Base-by-base conservation (phyloP, 345 rosid species). In the Salix viminalis region DNA sequence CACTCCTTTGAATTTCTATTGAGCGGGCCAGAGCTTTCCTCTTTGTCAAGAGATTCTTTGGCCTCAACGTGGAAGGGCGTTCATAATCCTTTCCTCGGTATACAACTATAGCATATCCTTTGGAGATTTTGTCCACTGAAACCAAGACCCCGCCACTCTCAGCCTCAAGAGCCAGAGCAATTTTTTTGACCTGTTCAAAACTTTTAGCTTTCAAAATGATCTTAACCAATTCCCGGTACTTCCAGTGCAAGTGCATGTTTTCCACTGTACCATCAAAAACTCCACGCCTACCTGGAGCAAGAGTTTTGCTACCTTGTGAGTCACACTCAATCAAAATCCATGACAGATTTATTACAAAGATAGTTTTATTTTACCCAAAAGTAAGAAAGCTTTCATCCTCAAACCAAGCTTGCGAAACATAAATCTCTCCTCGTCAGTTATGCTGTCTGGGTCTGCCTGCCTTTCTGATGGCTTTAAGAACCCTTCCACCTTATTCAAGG, bases 211-310 rank as follows among this genome's bases (percentile, higher is more conserved):
- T 91, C 83, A 91, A 80, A 64, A 91, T 85, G 79, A 95, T 90
- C 85, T 95, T 93, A 75, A 95, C 83, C 84, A 95, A 84, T 76
- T 93, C 99, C 34, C 99, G 83, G 78, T 95, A 89, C 76, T 93
- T 95, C 99, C 99, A 95, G 75, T 93, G 99, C 88, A 95, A 88
- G 85, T 95, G 99, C 97, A 95, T 95, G 85, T 95, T 95, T 80
- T 95, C 97, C 80, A 95, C 90, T 1, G 99, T 95, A 72, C 99
- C 97, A 83, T 89, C 97, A 70, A 93, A 95, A 80, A 95, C 93
- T 48, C 99, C 99, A 69, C 97, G 93, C 67, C 97, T 82, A 79
- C 97, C 99, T 95, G 88, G 79, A 87, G 46, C 76, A 79, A 71
- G 81, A 71, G 76, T 76, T 46, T 68, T 13, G 71, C 12, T 68